Base-by-base conservation (phyloP, 1,284 basidiomycete species). In the Ganoderma leucocontextum region DNA sequence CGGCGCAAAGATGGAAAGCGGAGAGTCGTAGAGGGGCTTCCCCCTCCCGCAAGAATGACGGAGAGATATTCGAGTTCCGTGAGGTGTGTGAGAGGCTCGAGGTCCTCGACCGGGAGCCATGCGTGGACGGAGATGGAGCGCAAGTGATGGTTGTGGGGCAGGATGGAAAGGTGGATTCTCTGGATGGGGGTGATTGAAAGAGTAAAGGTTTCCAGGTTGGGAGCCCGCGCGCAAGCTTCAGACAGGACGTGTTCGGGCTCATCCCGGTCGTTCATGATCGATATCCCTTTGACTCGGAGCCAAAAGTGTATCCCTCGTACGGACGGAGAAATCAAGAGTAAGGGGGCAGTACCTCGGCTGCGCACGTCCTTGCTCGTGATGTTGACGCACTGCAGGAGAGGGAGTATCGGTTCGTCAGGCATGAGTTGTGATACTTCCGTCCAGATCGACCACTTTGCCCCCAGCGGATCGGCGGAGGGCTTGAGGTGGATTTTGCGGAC, bases 31-130 rank as follows among this genome's bases (percentile, higher is more conserved):
- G 29, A 7, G 25, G 2, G 7, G 4, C n/a, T 17, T 15, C 1
- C 7, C 29, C 15, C 8, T 22, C 22, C 22, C 22, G 9, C 13
- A 17, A 33, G 29, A 3, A 19, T 7, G 52, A 53, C 29, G 17
- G 29, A 13, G 29, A 53, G 52, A 13, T 53, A 4, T 13, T 53
- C 52, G 6, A 53, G 25, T 29, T 53, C 17, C 29, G 13, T 12
- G 25, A 53, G 52, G 29, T 53, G 52, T 19, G 52, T 53, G 52
- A 53, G 52, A 17, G 52, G 52, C 52, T 33, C 52, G 15, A 53
- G 52, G 15, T 53, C 17, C 25, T 29, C 29, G 29, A 53, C 33
- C 10, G 5, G 4, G 10, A 53, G 2, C 6, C 12, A 2, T 33
- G 15, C 15, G 5, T 13, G 13, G 13, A 53, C 4, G 5, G 52